These are phyloP conservation scores for Leccinum rimulosum DNA, from an alignment of 768 basidiomycete genomes.

Conservation along the genomic window DNA sequence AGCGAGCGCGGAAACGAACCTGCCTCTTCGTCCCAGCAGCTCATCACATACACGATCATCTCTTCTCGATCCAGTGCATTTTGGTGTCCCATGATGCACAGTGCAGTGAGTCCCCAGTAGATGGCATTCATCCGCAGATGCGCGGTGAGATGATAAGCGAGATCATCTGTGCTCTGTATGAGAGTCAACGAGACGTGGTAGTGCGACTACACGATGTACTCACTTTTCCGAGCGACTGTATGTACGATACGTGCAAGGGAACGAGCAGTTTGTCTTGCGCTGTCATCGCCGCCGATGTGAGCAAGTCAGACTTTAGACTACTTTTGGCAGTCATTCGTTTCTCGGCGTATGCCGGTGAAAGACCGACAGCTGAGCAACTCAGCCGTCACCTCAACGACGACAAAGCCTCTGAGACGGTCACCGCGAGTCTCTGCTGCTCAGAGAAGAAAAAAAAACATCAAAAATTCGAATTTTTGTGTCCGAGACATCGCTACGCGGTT, in stretches of 20 bases:
- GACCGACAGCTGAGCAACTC: slow-evolving; percentile 11
- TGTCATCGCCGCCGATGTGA: slow-evolving; percentile 13
- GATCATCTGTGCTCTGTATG: slow-evolving; percentile 73
- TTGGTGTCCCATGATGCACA: slow-evolving; percentile 73
- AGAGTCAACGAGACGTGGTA: slow-evolving; percentile 1
- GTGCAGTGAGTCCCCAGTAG: slow-evolving; percentile 93
- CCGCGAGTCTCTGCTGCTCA: background rate
- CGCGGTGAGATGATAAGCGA: slow-evolving; percentile 85
- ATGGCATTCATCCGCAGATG: slow-evolving; percentile 95
- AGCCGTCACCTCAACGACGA: slow-evolving; percentile 8
- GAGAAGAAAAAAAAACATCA: background rate
- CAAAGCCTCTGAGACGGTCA: slow-evolving; percentile 4
- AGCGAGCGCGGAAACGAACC: slow-evolving; percentile 40
- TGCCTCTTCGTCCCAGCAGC: slow-evolving; percentile 92
- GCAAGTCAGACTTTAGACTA: background rate
- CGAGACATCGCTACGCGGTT: background rate
- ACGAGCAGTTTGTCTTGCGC: slow-evolving; percentile 35
- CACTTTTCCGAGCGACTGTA: slow-evolving; percentile 72
- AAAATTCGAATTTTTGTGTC: background rate
- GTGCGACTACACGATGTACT: slow-evolving; percentile 3
- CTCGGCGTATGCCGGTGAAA: slow-evolving; percentile 22
- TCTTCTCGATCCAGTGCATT: slow-evolving; percentile 82
- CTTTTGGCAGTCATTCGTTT: slow-evolving; percentile 9
- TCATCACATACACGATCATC: slow-evolving; percentile 86
- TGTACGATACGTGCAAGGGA: slow-evolving; percentile 70